A percentile compares a stretch with the other conserved stretches of the same genome.
phyloP scores from a whole-genome alignment of 306 rosid species.

The Luffa aegyptiaca region DNA sequence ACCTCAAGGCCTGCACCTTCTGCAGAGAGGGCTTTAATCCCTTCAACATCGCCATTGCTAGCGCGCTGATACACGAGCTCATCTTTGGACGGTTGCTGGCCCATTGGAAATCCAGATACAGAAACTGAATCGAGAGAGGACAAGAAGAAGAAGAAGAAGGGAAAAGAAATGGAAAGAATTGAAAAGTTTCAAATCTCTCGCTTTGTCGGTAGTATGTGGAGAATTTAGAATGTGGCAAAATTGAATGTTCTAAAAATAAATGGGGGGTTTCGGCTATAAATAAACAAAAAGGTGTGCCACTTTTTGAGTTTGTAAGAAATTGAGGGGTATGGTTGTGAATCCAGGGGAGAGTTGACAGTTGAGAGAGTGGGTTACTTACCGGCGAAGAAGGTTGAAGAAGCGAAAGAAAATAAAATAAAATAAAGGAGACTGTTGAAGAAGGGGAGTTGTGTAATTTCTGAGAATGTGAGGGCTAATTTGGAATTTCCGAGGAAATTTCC shows the following conservation, averaged over 20 bases:
- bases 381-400: not conserved
- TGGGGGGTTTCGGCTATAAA: not conserved
- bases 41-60: constrained; percentile 54
- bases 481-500: not conserved
- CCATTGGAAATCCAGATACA: constrained; percentile 34
- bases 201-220: not conserved
- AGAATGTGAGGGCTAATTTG: not conserved
- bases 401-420: not conserved
- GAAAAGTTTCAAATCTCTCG: not conserved
- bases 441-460: not conserved
- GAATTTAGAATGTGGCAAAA: not conserved
- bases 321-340: not conserved
- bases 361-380: not conserved
- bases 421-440: not conserved
- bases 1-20: constrained; percentile 93
- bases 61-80: constrained; percentile 75
- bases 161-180: not conserved
- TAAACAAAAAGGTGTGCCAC: not conserved
- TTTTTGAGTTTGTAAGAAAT: not conserved
- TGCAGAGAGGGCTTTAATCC: constrained; percentile 57
- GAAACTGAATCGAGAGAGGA: not conserved
- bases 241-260: not conserved
- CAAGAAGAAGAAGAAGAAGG: not conserved
- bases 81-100: constrained; percentile 71
- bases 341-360: not conserved